A percentile compares a stretch with the other conserved stretches of the same genome.
These are phyloP conservation scores for Suillus subluteus DNA, from an alignment of 768 basidiomycete species.

Conservation along the genomic window DNA sequence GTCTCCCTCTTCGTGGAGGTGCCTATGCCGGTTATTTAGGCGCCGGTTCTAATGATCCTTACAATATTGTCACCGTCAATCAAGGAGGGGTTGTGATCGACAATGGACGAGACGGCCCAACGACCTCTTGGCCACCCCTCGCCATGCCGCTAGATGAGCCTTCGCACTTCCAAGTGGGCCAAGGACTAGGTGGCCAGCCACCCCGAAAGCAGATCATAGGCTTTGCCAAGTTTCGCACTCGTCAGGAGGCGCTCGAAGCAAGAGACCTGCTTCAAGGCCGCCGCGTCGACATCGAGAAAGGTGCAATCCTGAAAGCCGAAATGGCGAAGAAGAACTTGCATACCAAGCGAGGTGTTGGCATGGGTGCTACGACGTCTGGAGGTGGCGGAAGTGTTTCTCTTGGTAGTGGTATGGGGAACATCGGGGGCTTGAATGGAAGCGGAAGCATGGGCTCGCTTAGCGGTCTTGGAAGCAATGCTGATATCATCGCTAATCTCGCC, in stretches of 20 bases:
- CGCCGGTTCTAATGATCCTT: constrained; percentile 73
- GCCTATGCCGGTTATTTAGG: constrained; percentile 40
- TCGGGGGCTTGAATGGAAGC: constrained; percentile 28
- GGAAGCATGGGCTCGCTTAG: constrained; percentile 31
- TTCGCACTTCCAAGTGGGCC: constrained; percentile 35
- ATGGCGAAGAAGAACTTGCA: constrained; percentile 99
- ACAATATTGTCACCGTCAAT: constrained; percentile 81
- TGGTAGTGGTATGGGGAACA: constrained; percentile 28
- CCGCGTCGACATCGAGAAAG: constrained; percentile 91
- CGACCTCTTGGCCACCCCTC: constrained; percentile 66
- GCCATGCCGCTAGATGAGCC: constrained; percentile 37
- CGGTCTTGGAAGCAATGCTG: constrained; percentile 31
- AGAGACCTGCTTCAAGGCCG: constrained; percentile 87
- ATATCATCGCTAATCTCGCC: constrained; percentile 32
- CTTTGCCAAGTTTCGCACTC: constrained; percentile 92
- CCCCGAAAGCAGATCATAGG: constrained; percentile 97
- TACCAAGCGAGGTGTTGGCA: constrained; percentile 89
- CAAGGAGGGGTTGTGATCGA: constrained; percentile 86
- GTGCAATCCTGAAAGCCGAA: constrained; percentile 92
- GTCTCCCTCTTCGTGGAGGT: constrained; percentile 39
- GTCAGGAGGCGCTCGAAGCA: constrained; percentile 86
- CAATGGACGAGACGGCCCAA: constrained; percentile 69
- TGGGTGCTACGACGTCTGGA: constrained; percentile 41
- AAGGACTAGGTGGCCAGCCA: constrained; percentile 37
- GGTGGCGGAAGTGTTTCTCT: constrained; percentile 32